A percentile compares a stretch with the other conserved stretches of the same genome.
Conservation (phyloP, 1,284 basidiomycete genomes). For the Mycocalia duriaeana region DNA sequence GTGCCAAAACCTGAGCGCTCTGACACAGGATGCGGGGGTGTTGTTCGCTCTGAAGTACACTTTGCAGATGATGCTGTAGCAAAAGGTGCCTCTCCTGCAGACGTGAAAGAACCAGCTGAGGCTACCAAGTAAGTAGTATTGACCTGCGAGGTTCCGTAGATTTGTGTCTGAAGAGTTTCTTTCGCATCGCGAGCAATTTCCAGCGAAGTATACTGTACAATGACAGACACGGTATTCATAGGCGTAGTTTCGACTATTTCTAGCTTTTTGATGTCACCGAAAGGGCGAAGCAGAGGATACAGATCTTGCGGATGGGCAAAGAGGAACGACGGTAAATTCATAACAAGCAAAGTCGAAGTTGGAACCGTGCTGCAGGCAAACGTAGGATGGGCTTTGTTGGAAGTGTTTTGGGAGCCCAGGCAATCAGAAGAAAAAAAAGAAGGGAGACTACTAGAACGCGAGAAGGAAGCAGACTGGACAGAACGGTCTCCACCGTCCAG, state of each 20-base stretch:
- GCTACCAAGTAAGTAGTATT: too few relatives aligned
- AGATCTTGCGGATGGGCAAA: conserved; percentile 65
- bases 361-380: conserved; percentile 33
- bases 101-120: too few relatives aligned
- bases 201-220: conserved; percentile 56
- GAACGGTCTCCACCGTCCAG: conserved; percentile 73
- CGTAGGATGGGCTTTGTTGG: conserved; percentile 24
- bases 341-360: conserved; percentile 53
- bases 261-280: conserved; percentile 61
- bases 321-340: conserved; percentile 59
- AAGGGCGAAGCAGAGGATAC: conserved; percentile 68
- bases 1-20: too few relatives aligned
- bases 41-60: too few relatives aligned
- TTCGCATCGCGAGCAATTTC: conserved; percentile 59
- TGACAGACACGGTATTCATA: conserved; percentile 40
- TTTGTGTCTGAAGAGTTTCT: conserved; percentile 52
- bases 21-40: too few relatives aligned
- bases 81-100: too few relatives aligned
- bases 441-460: conserved; percentile 35
- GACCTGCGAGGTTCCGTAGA: conserved; percentile 44
- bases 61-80: too few relatives aligned
- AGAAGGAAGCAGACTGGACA: conserved; percentile 52
- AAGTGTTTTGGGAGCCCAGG: conserved; percentile 18
- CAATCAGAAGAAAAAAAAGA: conserved; percentile 14
- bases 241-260: conserved; percentile 27